Conservation (phyloP, 495 filamentous ascomycete species). For the Xylaria grammica region DNA sequence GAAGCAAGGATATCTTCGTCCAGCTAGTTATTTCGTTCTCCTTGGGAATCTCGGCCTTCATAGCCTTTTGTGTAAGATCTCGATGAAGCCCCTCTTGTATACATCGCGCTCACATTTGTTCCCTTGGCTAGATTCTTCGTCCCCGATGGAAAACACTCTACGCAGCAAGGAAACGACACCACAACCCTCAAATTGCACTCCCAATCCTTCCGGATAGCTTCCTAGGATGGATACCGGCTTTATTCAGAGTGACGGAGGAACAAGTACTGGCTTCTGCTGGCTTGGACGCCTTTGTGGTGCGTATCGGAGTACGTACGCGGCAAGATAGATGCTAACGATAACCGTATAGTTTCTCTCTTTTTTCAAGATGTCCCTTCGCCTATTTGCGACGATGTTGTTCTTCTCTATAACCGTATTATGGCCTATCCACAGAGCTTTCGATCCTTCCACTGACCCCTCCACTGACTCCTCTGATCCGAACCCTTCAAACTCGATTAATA, state of each 20-base stretch:
- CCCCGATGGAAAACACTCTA: conserved; percentile 94
- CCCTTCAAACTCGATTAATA: conserved; percentile 17
- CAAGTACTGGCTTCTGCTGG: conserved; percentile 90
- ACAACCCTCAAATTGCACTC: conserved; percentile 69
- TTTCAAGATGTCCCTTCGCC: conserved; percentile 90
- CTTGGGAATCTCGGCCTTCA: conserved; percentile 56
- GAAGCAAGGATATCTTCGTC: conserved; percentile 50
- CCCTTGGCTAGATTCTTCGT: conserved; percentile 63
- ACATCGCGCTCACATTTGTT: conserved; percentile 30
- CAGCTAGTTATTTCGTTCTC: conserved; percentile 59
- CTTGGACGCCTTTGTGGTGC: conserved; percentile 90
- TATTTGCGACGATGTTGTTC: conserved; percentile 77
- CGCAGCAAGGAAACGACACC: conserved; percentile 79
- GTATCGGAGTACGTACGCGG: conserved; percentile 36
- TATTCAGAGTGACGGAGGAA: conserved; percentile 89
- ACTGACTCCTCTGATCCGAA: conserved; percentile 17
- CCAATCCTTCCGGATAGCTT: conserved; percentile 85
- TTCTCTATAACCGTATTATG: conserved; percentile 80
- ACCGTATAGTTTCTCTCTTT: conserved; percentile 78
- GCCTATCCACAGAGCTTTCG: conserved; percentile 78
- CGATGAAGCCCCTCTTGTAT: conserved; percentile 9
- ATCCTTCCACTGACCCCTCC: conserved; percentile 11
- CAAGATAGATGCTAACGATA: not conserved
- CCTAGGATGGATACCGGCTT: conserved; percentile 90
- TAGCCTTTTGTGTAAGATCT: conserved; percentile 57